These are phyloP conservation scores for Solanum pimpinellifolium DNA, from an alignment of 257 asterid species.

Conservation along the genomic window DNA sequence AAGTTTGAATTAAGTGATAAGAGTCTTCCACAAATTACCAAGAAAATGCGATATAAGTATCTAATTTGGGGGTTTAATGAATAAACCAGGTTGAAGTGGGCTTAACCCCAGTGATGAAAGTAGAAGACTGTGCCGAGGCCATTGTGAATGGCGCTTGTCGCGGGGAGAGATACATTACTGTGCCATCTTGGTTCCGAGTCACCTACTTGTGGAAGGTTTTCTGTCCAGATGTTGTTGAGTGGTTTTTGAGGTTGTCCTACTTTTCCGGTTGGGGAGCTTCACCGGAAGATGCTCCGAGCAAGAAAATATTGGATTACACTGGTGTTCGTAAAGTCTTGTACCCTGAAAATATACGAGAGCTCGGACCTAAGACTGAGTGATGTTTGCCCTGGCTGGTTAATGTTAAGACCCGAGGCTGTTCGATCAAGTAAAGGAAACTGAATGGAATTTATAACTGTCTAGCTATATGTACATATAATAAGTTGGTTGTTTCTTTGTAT, in stretches of 20 bases:
- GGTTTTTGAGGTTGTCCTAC: slow-evolving; percentile 23
- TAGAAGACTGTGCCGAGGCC: slow-evolving; percentile 36
- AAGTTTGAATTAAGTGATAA: neutral
- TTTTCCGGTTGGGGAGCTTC: slow-evolving; percentile 16
- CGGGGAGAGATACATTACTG: slow-evolving; percentile 48
- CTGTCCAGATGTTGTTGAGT: slow-evolving; percentile 46
- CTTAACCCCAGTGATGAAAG: slow-evolving; percentile 22
- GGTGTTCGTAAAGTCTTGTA: slow-evolving; percentile 29
- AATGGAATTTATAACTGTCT: neutral
- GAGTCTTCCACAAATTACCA: neutral
- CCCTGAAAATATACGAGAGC: slow-evolving; percentile 21
- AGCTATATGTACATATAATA: neutral
- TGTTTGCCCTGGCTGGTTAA: neutral
- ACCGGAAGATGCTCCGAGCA: slow-evolving; percentile 15
- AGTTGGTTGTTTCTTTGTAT: neutral
- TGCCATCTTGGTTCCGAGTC: slow-evolving; percentile 40
- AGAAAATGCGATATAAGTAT: neutral
- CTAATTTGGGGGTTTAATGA: neutral
- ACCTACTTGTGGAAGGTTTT: slow-evolving; percentile 36
- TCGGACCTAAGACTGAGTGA: neutral
- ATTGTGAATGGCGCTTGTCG: slow-evolving; percentile 36
- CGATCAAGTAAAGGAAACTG: neutral
- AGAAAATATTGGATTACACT: slow-evolving; percentile 30
- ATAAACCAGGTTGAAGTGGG: neutral
- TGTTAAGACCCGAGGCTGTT: neutral